Evolutionary conservation across 2,329 filamentous ascomycete genomes (phyloP).

Genomic region (Phialophora chinensis): DNA sequence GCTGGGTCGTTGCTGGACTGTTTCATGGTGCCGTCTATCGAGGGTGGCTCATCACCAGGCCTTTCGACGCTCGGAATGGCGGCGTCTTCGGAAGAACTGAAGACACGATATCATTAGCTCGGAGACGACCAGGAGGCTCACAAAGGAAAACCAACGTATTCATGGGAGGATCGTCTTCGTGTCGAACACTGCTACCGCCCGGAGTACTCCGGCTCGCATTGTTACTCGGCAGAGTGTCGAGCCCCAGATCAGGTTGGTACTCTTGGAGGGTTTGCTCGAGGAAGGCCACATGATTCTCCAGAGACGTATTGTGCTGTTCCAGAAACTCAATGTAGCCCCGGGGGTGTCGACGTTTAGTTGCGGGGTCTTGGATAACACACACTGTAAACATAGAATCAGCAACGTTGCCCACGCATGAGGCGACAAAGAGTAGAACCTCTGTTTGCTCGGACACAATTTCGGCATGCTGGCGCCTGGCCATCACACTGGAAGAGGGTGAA

Average conservation of each 20-base stretch:
- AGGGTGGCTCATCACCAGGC: background rate
- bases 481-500: conserved; percentile 17
- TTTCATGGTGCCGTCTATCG: background rate
- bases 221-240: background rate
- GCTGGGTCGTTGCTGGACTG: background rate
- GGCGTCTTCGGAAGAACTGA: background rate
- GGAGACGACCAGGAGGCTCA: background rate
- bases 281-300: conserved; percentile 26
- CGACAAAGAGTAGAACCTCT: conserved; percentile 14
- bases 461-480: conserved; percentile 22
- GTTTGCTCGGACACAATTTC: conserved; percentile 26
- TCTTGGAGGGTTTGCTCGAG: conserved; percentile 19
- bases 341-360: conserved; percentile 26
- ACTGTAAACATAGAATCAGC: conserved; percentile 7
- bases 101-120: background rate
- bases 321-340: conserved; percentile 26
- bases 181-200: background rate
- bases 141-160: background rate
- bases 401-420: background rate
- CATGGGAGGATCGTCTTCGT: too few species aligned
- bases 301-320: conserved; percentile 24
- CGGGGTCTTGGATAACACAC: conserved; percentile 26
- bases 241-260: conserved; percentile 6
- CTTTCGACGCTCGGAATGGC: background rate
- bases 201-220: background rate